Base-by-base conservation (phyloP, 192 early-diverging fungal genomes). In the Funneliformis mosseae region DNA sequence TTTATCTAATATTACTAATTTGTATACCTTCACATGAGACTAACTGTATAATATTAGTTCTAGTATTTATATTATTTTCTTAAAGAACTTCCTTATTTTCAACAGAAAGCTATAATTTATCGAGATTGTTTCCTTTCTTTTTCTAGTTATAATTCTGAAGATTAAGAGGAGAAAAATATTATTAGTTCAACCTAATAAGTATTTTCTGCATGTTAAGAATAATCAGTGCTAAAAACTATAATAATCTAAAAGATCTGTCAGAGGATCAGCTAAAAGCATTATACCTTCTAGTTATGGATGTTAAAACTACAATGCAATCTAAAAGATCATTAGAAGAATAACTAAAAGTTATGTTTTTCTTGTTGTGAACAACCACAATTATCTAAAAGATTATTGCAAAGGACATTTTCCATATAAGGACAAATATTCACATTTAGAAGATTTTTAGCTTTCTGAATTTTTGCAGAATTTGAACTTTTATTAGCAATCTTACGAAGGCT, bases 161-260 rank as follows among this genome's bases (percentile, higher is more conserved):
- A 46, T 46, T 1, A 46, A 46, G 45, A 0, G 45, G 45, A 11
- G 45, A 46, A 46, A 46, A 46, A 46, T 46, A 46, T 46, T 46
- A 46, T 46, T 46, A 46, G 45, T 46, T 46, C 45, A 11, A 46
- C 6, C 45, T 11, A 46, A 46, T 11, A 6, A 46, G 45, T 46
- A 46, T n/a, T n/a, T n/a, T n/a, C 45, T 7, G 45, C 45, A 46
- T 46, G 45, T 46, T 46, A 46, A 46, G 45, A 48, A 48, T 69
- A 42, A 69, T 41, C 67, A 69, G 1, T 69, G 38, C 33, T 16
- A 4, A 69, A 18, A 69, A 69, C 38, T 6, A 69, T 69, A 42
- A 69, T 39, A 69, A 69, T 69, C 38, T 69, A 69, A 69, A 33
- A 68, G 12, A 68, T 68, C 66, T 68, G 66, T 69, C 28, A 68